Conservation (phyloP, 441 rosid genomes). For the Populus tomentosa region DNA sequence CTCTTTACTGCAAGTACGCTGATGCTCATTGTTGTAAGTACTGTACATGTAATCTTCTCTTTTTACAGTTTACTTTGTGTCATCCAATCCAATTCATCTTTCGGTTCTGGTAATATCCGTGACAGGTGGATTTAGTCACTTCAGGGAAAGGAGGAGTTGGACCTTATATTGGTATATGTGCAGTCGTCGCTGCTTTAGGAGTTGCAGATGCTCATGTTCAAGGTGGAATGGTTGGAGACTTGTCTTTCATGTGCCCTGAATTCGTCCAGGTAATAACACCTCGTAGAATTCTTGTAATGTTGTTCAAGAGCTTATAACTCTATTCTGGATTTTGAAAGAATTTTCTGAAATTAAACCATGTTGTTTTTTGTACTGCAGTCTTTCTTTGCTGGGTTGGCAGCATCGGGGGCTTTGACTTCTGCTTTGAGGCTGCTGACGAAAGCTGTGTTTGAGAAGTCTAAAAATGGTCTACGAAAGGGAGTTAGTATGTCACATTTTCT, state of each 20-base stretch:
- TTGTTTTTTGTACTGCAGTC: constrained; percentile 36
- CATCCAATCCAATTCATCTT: background rate
- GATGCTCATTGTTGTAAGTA: constrained; percentile 62
- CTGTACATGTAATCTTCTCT: no score
- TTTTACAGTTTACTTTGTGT: background rate
- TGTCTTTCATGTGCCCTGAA: constrained; percentile 81
- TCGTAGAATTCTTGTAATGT: background rate
- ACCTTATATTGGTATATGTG: constrained; percentile 54
- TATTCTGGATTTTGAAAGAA: no score
- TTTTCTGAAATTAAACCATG: background rate
- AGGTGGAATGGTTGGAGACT: constrained; percentile 84
- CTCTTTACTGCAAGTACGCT: constrained; percentile 53
- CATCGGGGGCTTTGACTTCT: constrained; percentile 74
- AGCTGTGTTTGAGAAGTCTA: constrained; percentile 56
- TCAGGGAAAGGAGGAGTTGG: constrained; percentile 68
- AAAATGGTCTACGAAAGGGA: constrained; percentile 56
- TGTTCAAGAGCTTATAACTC: no score
- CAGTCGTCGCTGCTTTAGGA: constrained; percentile 56
- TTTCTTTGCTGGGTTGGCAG: constrained; percentile 67
- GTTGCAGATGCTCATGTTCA: constrained; percentile 74
- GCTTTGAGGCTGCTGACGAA: constrained; percentile 65
- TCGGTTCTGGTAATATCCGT: background rate
- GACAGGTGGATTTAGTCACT: constrained; percentile 62
- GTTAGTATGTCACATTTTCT: constrained; percentile 35
- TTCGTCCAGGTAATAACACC: constrained; percentile 56